A percentile compares a stretch with the other conserved stretches of the same genome.
Conservation (phyloP, 2,329 filamentous ascomycete genomes). For the Thielaviopsis musarum region DNA sequence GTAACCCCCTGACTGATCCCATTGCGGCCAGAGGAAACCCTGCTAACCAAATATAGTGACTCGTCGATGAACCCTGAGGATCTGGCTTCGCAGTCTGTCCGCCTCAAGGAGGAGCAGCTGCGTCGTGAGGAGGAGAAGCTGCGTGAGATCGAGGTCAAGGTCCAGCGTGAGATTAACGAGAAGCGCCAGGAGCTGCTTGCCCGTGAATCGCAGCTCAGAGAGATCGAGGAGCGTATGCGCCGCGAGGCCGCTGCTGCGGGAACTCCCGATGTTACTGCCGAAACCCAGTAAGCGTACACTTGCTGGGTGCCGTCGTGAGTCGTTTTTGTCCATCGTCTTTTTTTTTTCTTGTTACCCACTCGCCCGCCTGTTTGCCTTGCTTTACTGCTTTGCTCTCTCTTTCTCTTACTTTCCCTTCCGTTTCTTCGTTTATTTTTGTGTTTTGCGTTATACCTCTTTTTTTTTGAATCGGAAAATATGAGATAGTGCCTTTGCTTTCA, state of each 20-base stretch:
- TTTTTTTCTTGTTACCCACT: not conserved
- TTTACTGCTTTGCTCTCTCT: not conserved
- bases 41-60: conserved; percentile 31
- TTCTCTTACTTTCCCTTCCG: conserved; percentile 5
- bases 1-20: conserved; percentile 25
- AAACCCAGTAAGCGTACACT: conserved; percentile 26
- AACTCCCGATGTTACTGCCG: conserved; percentile 23
- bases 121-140: conserved; percentile 99
- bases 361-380: not conserved
- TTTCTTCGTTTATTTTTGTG: conserved; percentile 8
- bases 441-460: conserved; percentile 11
- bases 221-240: conserved; percentile 96
- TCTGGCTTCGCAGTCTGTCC: conserved; percentile 88
- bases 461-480: conserved; percentile 10
- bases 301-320: conserved; percentile 33
- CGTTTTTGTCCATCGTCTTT: conserved; percentile 20
- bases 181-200: conserved; percentile 97
- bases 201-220: conserved; percentile 93
- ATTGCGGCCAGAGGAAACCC: conserved; percentile 18
- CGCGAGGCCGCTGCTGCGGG: conserved; percentile 50
- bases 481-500: conserved; percentile 5
- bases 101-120: conserved; percentile 98
- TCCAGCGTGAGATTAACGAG: conserved; percentile 99
- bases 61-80: conserved; percentile 97
- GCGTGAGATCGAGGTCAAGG: conserved; percentile 97